Percentiles rank a stretch among this genome's conserved stretches.
phyloP scores from a whole-genome alignment of 495 filamentous ascomycete genomes.

The Daldinia childiae region DNA sequence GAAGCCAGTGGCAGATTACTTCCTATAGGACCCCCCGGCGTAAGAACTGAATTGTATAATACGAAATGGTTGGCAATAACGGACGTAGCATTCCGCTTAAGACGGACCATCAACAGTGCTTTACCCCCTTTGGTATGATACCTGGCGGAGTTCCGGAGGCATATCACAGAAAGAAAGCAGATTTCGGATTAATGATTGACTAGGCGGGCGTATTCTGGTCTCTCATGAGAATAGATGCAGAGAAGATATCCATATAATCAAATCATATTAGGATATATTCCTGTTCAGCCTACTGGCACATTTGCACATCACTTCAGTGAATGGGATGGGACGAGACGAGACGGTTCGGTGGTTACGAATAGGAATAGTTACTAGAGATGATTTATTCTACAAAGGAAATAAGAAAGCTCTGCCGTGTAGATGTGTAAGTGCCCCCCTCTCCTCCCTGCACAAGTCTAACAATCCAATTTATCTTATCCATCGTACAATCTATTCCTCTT shows the following conservation, averaged over 20 bases:
- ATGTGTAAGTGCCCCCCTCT: conserved; percentile 4
- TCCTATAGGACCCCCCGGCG: conserved; percentile 63
- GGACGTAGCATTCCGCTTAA: background rate
- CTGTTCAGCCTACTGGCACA: background rate
- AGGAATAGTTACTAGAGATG: background rate
- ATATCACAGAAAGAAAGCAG: conserved; percentile 12
- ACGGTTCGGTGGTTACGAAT: background rate
- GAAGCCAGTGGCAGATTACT: conserved; percentile 98
- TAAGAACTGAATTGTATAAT: conserved; percentile 30
- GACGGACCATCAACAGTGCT: conserved; percentile 9
- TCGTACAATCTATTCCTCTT: background rate
- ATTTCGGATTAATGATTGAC: conserved; percentile 5
- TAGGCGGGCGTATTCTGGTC: background rate
- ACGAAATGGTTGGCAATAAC: conserved; percentile 9
- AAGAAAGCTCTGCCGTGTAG: conserved; percentile 15
- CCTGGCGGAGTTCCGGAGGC: conserved; percentile 26
- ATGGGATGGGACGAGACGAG: background rate
- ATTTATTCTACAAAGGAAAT: conserved; percentile 9
- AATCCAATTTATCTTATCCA: background rate
- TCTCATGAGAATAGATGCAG: background rate
- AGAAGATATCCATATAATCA: conserved; percentile 3
- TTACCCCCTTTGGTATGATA: conserved; percentile 24
- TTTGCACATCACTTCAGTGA: background rate
- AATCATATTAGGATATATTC: conserved; percentile 4
- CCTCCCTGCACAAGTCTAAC: background rate